These are phyloP conservation scores for Akanthomyces muscarius DNA, from an alignment of 2,329 filamentous ascomycete species.

Conservation along the genomic window DNA sequence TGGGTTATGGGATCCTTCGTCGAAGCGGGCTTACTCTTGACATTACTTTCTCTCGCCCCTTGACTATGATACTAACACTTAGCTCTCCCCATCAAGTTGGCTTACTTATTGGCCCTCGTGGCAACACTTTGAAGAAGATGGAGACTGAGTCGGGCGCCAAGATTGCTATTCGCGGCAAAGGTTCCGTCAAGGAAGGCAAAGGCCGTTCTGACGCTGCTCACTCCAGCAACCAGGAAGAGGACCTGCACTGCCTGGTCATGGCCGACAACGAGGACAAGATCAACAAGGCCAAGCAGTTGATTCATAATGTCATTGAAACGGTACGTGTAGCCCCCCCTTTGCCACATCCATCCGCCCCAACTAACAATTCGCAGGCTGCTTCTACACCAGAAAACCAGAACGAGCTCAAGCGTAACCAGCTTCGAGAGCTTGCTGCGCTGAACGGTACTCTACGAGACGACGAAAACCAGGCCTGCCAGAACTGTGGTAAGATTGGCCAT, in stretches of 20 bases:
- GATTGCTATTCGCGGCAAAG: slow-evolving; percentile 98
- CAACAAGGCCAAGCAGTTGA: slow-evolving; percentile 97
- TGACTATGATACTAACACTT: slow-evolving; percentile 75
- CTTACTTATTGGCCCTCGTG: slow-evolving; percentile 99
- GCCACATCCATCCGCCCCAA: background rate
- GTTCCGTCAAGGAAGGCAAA: slow-evolving; percentile 99
- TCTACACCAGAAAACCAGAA: slow-evolving; percentile 99
- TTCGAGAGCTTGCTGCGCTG: slow-evolving; percentile 92
- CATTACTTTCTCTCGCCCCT: slow-evolving; percentile 31
- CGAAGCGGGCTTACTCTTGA: slow-evolving; percentile 29
- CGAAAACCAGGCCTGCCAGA: slow-evolving; percentile 98
- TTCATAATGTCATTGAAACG: slow-evolving; percentile 98
- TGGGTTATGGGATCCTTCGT: slow-evolving; percentile 32
- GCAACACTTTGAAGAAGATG: slow-evolving; percentile 99
- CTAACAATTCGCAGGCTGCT: slow-evolving; percentile 64
- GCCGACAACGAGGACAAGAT: slow-evolving; percentile 99
- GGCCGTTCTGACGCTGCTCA: slow-evolving; percentile 98
- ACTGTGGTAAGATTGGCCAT: slow-evolving; percentile 97
- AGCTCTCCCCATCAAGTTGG: slow-evolving; percentile 92
- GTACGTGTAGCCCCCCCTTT: slow-evolving; percentile 50
- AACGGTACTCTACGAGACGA: slow-evolving; percentile 99
- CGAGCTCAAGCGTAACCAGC: slow-evolving; percentile 96
- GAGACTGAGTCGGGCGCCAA: slow-evolving; percentile 95
- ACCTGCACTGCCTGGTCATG: slow-evolving; percentile 99
- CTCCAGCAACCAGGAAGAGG: slow-evolving; percentile 99